Evolutionary conservation across 1,284 basidiomycete genomes (phyloP), one percentile per base, ranked within the genome.

Genomic region (Tylopilus sp.): DNA sequence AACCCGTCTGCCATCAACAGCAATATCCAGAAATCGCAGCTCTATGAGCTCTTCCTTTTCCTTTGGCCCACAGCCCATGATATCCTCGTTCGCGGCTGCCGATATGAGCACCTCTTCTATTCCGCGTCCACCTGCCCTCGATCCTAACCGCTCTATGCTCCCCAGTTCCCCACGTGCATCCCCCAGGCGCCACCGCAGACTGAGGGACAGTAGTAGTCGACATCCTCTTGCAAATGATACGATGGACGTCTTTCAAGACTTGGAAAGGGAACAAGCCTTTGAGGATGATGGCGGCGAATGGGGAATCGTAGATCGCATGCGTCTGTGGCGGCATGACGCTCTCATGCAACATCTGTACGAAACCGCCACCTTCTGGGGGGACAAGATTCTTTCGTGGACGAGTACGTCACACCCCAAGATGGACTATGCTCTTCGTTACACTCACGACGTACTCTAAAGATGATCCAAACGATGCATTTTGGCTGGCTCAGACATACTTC

Each of bases 331-430:
- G 45, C 92, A 98, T 65, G 96, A 99, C 71, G 95, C 96, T 34
- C 82, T 97, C 62, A 92, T 94, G 81, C 95, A 98, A 68, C 95
- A 99, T 73, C 73, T 99, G 28, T 97, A 98, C 70, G 91, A 94
- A 57, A 97, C 95, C 0, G 96, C 96, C 12, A 88, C 91, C 9
- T 98, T 98, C 66, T 99, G 96, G 96, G 96, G 94, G 3, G 91
- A 95, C 73, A 98, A 99, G 70, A 82, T 98, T 39, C 74, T 97
- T 33, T 88, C 82, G 50, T 92, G 94, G 85, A 97, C 95, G 37
- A 88, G 94, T 95, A 65, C 69, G 91, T 80, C 53, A 44, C 33
- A 9, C 36, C 26, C n/a, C 15, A 17, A 34, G 36, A 30, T 26
- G 15, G 12, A 21, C 10, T 15, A 10, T 30, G 18, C 14, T 17